These are phyloP conservation scores for Colletotrichum lentis DNA, from an alignment of 2,329 filamentous ascomycete genomes.

Conservation along the genomic window DNA sequence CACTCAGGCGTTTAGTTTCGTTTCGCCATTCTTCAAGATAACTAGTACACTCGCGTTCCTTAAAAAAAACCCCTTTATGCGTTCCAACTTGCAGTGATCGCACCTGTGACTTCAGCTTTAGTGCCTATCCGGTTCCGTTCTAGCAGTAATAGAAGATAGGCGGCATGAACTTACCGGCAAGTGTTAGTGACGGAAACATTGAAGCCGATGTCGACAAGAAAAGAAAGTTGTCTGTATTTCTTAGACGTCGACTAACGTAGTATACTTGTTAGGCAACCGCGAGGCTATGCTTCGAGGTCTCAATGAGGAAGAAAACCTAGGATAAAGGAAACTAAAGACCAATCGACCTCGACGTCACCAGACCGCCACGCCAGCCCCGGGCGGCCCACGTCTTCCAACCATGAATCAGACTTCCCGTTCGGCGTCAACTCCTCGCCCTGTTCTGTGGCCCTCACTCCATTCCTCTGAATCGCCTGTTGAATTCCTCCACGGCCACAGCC, in stretches of 20 bases:
- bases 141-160: too few species aligned
- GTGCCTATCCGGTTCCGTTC: too few species aligned
- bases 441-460: slow-evolving; percentile 44
- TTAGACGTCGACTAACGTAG: slow-evolving; percentile 2
- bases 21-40: neutral
- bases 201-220: too few species aligned
- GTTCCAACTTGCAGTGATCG: neutral
- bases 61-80: neutral
- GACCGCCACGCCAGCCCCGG: too few species aligned
- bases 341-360: neutral
- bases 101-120: neutral
- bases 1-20: neutral
- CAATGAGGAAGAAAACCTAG: neutral
- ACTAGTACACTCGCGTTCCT: slow-evolving; percentile 13
- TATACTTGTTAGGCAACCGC: slow-evolving; percentile 19
- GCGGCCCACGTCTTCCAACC: neutral
- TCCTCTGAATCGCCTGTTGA: slow-evolving; percentile 67
- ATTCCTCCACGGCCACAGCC: slow-evolving; percentile 72
- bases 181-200: neutral
- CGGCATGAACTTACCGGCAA: too few species aligned
- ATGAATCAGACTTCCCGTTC: neutral
- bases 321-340: neutral
- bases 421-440: neutral
- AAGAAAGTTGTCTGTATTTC: too few species aligned
- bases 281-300: slow-evolving; percentile 26